Base-by-base conservation (phyloP, 768 basidiomycete genomes). In the Panellus pusillus region DNA sequence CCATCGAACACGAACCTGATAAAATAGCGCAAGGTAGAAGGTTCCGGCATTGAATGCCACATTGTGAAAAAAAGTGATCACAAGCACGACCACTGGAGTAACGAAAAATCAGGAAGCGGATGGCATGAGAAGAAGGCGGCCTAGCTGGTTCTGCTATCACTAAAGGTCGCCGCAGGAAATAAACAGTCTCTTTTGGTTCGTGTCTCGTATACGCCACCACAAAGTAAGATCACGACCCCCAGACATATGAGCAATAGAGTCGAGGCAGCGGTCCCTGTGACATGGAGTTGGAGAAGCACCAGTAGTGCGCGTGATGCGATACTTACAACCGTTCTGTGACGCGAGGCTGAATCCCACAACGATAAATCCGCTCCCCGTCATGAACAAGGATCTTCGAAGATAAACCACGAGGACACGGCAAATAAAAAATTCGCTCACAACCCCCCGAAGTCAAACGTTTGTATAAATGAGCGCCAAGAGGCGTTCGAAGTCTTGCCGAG, bases 41-140 rank as follows among this genome's bases (percentile, higher is more conserved):
- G 91, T 93, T 44, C 89, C 91, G 29, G 91, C 81, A 58, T 82
- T 92, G 69, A 91, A 93, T 14, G 83, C 84, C 57, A 92, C 78
- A 65, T 90, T 91, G 67, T 93, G 91, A 50, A 93, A 75, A 72
- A 92, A 91, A 15, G 82, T 82, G 54, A 89, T 76, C 15, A 83
- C 46, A 29, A 93, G 79, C 42, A 89, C 75, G 52, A 78, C 77
- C 57, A 84, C 89, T 92, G 60, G 15, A 47, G 47, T 28, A 47
- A 31, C 32, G 35, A 58, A 36, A 61, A 29, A 57, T 62, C 37
- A 64, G 62, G 50, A 56, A 32, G 51, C 52, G 39, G 13, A 42
- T 40, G n/a, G 53, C 47, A n/a, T 42, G 37, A 39, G 36, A 31
- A 37, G 36, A 55, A 60, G 44, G 47, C 20, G 18, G 32, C 68